These are phyloP conservation scores for Rubia occidens DNA, from an alignment of 305 asterid species.

Conservation along the genomic window DNA sequence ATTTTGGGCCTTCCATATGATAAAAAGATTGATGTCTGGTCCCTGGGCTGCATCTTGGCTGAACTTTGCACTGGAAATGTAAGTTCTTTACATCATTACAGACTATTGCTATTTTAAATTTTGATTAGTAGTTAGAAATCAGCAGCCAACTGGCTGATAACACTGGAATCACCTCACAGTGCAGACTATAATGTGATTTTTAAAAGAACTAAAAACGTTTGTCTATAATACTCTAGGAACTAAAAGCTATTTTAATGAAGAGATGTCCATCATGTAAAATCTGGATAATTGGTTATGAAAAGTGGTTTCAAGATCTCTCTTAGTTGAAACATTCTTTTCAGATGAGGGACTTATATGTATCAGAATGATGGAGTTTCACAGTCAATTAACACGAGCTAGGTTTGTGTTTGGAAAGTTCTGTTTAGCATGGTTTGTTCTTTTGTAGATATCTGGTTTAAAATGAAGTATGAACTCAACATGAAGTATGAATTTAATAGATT, in stretches of 20 bases:
- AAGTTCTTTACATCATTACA: constrained; percentile 28
- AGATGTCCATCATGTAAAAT: not conserved
- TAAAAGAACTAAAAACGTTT: not conserved
- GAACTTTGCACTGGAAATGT: constrained; percentile 99
- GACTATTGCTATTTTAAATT: not conserved
- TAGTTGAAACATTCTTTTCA: not conserved
- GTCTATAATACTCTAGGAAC: not conserved
- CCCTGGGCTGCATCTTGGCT: constrained; percentile 98
- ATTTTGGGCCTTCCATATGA: constrained; percentile 93
- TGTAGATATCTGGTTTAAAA: not conserved
- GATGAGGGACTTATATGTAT: not conserved
- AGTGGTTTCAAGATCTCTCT: not conserved
- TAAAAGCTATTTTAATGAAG: not conserved
- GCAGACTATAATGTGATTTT: not conserved
- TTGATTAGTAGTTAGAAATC: not conserved
- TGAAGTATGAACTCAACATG: not conserved
- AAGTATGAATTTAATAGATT: not conserved
- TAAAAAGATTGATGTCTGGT: constrained; percentile 93
- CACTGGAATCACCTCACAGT: not conserved
- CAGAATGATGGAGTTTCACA: not conserved
- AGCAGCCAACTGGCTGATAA: constrained; percentile 1
- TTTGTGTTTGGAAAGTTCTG: not conserved
- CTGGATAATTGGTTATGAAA: not conserved
- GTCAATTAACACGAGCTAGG: not conserved
- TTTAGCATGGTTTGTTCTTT: not conserved